These are phyloP conservation scores for Usnea hakonensis DNA, from an alignment of 495 filamentous ascomycete species.

Conservation along the genomic window DNA sequence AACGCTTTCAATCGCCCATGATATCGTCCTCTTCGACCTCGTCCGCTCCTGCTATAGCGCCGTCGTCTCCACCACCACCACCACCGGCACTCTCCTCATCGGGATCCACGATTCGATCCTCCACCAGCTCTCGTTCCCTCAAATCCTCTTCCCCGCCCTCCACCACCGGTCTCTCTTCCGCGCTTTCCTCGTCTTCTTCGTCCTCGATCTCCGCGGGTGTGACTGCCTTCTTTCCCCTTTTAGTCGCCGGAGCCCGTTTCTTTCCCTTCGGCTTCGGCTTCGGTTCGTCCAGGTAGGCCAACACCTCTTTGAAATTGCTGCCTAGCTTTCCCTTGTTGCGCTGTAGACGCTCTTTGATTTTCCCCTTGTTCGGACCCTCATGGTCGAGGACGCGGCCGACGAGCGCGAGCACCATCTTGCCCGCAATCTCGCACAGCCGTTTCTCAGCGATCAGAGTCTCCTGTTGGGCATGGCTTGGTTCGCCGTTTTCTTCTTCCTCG, in stretches of 20 bases:
- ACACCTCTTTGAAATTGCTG: conserved; percentile 65
- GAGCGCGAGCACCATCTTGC: conserved; percentile 72
- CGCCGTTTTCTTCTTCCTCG: conserved; percentile 46
- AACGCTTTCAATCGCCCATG: conserved; percentile 53
- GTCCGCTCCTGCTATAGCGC: conserved; percentile 12
- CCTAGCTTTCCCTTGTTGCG: conserved; percentile 63
- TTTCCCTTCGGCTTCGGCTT: conserved; percentile 40
- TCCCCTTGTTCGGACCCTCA: conserved; percentile 47
- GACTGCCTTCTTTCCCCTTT: conserved; percentile 34
- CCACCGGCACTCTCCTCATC: conserved; percentile 44
- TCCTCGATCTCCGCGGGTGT: conserved; percentile 39
- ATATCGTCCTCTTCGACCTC: conserved; percentile 51
- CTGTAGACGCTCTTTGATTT: conserved; percentile 54
- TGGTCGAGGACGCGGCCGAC: conserved; percentile 65
- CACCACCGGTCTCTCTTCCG: conserved; percentile 42
- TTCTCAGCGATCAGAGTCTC: conserved; percentile 68
- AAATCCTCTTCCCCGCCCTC: conserved; percentile 56
- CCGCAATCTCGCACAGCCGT: conserved; percentile 72
- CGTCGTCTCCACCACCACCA: conserved; percentile 32
- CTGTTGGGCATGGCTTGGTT: conserved; percentile 36
- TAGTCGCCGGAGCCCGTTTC: conserved; percentile 22
- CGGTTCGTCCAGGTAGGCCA: conserved; percentile 62
- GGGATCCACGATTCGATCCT: conserved; percentile 44
- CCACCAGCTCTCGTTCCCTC: conserved; percentile 50
- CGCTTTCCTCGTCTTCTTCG: conserved; percentile 40